Evolutionary conservation across 805 yeast species (phyloP).

Genomic region (Kluyveromyces siamensis): DNA sequence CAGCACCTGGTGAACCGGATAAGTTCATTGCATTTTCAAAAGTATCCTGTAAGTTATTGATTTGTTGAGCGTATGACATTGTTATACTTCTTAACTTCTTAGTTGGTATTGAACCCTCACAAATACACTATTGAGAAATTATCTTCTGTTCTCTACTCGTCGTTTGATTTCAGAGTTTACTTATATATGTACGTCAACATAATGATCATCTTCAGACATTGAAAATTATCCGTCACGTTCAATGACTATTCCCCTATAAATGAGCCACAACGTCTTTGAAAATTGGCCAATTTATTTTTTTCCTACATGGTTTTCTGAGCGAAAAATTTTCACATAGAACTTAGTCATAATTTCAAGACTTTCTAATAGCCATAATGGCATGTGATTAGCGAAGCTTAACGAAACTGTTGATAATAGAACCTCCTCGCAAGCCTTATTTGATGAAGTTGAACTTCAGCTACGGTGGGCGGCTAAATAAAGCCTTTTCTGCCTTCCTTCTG

Average conservation of each 20-base stretch:
- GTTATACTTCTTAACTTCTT: neutral
- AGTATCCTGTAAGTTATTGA: slow-evolving; percentile 41
- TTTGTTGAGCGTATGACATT: slow-evolving; percentile 67
- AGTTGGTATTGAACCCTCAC: no score
- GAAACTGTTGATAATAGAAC: neutral
- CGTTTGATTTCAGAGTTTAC: neutral
- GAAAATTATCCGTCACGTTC: slow-evolving; percentile 3
- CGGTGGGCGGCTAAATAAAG: neutral
- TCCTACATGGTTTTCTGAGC: neutral
- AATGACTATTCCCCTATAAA: neutral
- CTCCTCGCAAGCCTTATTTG: neutral
- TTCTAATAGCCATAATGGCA: neutral
- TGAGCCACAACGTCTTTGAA: neutral
- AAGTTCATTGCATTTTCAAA: slow-evolving; percentile 46
- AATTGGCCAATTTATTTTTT: neutral
- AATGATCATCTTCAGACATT: neutral
- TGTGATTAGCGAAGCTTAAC: neutral
- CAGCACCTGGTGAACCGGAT: slow-evolving; percentile 57
- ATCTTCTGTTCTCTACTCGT: neutral
- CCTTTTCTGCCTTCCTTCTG: neutral
- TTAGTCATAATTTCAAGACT: neutral
- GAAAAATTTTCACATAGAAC: neutral
- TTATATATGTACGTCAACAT: neutral
- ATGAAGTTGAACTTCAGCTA: neutral
- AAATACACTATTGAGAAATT: no score